Conservation (phyloP, 805 yeast genomes). For the Saccharomycopsis vini region DNA sequence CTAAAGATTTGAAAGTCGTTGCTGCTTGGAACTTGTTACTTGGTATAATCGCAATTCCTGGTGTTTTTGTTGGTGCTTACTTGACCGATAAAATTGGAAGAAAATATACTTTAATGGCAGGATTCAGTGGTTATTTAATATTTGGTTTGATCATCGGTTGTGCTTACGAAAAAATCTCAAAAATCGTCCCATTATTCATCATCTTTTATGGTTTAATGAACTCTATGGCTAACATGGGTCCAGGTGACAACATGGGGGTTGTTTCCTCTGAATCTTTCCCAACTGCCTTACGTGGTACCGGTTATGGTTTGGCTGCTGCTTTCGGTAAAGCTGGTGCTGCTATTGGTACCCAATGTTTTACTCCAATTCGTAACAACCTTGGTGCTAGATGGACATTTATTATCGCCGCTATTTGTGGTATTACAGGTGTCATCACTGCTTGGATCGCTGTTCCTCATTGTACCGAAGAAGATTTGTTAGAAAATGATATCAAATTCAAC, state of each 20-base stretch:
- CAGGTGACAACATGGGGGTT: conserved; percentile 70
- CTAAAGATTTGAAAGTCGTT: conserved; percentile 38
- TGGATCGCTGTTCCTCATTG: conserved; percentile 59
- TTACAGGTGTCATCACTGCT: conserved; percentile 52
- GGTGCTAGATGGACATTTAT: conserved; percentile 73
- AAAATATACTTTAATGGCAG: conserved; percentile 60
- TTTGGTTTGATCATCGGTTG: conserved; percentile 67
- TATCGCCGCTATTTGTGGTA: conserved; percentile 67
- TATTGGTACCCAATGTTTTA: conserved; percentile 65
- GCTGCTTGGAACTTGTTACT: conserved; percentile 71
- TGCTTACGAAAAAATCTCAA: conserved; percentile 45
- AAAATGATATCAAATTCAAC: conserved; percentile 55
- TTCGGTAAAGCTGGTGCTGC: conserved; percentile 83
- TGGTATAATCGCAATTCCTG: conserved; percentile 61
- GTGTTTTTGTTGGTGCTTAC: conserved; percentile 61
- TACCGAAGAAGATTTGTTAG: conserved; percentile 57
- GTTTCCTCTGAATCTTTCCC: conserved; percentile 61
- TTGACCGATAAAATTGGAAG: conserved; percentile 60
- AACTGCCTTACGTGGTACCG: conserved; percentile 68
- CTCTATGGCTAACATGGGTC: conserved; percentile 66
- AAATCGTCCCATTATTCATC: conserved; percentile 55
- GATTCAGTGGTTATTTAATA: conserved; percentile 61
- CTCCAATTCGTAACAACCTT: conserved; percentile 53
- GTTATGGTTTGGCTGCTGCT: conserved; percentile 71
- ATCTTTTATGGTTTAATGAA: conserved; percentile 68